A percentile compares a stretch with the other conserved stretches of the same genome.
These are phyloP conservation scores for Lasiosphaeris hirsuta DNA, from an alignment of 495 filamentous ascomycete species.

Conservation along the genomic window DNA sequence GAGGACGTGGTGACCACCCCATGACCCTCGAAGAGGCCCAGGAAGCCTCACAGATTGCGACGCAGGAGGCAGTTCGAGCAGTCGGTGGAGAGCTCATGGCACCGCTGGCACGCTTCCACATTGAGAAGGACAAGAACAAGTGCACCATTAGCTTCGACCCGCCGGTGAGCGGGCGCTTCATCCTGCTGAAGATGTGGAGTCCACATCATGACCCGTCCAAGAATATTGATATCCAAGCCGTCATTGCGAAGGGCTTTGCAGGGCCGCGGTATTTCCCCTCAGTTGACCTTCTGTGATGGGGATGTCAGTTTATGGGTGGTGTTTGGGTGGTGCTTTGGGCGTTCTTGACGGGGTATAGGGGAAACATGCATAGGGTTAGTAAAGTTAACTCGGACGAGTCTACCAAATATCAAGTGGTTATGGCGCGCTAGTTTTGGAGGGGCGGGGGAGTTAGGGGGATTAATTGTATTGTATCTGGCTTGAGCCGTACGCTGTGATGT, in stretches of 20 bases:
- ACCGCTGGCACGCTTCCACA: constrained; percentile 76
- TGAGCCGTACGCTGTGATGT: no score
- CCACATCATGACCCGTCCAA: constrained; percentile 51
- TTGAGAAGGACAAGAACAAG: constrained; percentile 73
- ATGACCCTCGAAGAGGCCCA: constrained; percentile 46
- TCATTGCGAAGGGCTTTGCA: constrained; percentile 75
- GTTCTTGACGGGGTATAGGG: background rate
- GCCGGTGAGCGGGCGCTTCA: constrained; percentile 74
- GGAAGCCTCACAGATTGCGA: constrained; percentile 52
- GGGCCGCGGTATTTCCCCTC: constrained; percentile 72
- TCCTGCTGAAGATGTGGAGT: constrained; percentile 84
- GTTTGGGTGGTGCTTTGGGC: background rate
- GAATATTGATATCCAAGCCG: constrained; percentile 85
- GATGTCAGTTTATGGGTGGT: background rate
- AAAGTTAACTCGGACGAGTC: background rate
- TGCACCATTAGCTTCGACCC: constrained; percentile 88
- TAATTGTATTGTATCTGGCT: background rate
- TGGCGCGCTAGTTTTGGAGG: background rate
- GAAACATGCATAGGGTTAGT: background rate
- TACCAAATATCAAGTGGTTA: background rate
- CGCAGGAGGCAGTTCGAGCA: constrained; percentile 53
- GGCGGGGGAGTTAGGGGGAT: background rate
- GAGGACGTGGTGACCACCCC: constrained; percentile 12
- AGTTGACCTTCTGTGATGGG: constrained; percentile 12
- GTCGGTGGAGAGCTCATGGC: constrained; percentile 56